Conservation (phyloP, 371 early-diverging fungal species). For the Umbelopsis sp. region DNA sequence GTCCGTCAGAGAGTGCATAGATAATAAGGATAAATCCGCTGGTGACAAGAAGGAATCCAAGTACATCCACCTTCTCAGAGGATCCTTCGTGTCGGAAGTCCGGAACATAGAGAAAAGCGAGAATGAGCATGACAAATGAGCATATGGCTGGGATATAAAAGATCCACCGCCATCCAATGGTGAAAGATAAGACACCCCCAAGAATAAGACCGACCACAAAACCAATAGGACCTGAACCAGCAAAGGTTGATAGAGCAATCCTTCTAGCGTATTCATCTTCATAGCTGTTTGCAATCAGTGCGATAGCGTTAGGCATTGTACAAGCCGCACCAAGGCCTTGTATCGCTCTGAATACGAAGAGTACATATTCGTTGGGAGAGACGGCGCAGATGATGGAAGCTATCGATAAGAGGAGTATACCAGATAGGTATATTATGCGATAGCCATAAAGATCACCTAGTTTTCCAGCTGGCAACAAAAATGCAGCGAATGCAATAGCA, state of each 20-base stretch:
- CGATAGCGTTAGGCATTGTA: slow-evolving; percentile 13
- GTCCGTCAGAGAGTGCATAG: slow-evolving; percentile 47
- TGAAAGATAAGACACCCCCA: slow-evolving; percentile 44
- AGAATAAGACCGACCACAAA: slow-evolving; percentile 48
- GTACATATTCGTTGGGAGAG: background rate
- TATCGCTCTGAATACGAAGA: background rate
- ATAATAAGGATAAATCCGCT: slow-evolving; percentile 40
- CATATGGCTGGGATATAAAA: slow-evolving; percentile 48
- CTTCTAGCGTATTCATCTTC: background rate
- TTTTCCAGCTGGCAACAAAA: slow-evolving; percentile 49
- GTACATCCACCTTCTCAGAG: slow-evolving; percentile 38
- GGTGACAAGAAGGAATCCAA: slow-evolving; percentile 44
- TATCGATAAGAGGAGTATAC: background rate
- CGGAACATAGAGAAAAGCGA: slow-evolving; percentile 33
- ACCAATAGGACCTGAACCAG: slow-evolving; percentile 46
- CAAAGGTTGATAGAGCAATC: slow-evolving; percentile 42
- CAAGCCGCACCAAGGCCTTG: slow-evolving; percentile 6
- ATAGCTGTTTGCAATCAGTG: slow-evolving; percentile 11
- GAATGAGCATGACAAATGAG: slow-evolving; percentile 30
- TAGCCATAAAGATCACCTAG: slow-evolving; percentile 27
- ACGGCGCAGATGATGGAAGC: background rate
- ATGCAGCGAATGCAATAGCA: slow-evolving; percentile 47
- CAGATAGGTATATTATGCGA: background rate
- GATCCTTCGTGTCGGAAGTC: slow-evolving; percentile 28
- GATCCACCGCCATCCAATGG: slow-evolving; percentile 52